phyloP scores from a whole-genome alignment of 2,329 filamentous ascomycete species.

The Aureobasidium sp. region DNA sequence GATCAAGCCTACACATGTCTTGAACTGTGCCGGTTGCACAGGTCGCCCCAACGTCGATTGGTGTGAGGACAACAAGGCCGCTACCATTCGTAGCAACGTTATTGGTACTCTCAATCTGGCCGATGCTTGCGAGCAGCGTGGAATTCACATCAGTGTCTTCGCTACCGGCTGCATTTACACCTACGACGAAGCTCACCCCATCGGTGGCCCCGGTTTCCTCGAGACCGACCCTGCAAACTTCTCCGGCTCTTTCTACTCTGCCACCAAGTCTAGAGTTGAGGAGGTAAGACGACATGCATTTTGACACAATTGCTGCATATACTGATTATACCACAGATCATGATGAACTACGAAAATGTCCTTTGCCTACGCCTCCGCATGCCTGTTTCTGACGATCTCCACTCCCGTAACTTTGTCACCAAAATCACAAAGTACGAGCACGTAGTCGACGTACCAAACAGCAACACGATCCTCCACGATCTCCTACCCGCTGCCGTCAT shows the following conservation, averaged over 20 bases:
- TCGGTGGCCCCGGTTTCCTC: constrained; percentile 65
- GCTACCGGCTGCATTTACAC: constrained; percentile 73
- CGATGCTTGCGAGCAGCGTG: constrained; percentile 64
- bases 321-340: constrained; percentile 51
- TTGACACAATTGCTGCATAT: neutral
- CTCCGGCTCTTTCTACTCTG: constrained; percentile 72
- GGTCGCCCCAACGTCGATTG: constrained; percentile 76
- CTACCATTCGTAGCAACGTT: constrained; percentile 73
- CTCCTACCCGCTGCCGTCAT: constrained; percentile 68
- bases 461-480: constrained; percentile 71
- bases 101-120: constrained; percentile 70
- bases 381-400: constrained; percentile 74
- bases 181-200: constrained; percentile 67
- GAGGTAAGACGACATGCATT: constrained; percentile 50
- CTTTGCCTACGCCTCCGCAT: constrained; percentile 73
- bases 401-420: constrained; percentile 73
- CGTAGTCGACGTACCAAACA: constrained; percentile 74
- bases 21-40: constrained; percentile 73
- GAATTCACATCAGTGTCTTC: constrained; percentile 71
- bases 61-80: constrained; percentile 75
- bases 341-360: constrained; percentile 67
- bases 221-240: constrained; percentile 73
- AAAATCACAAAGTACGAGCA: constrained; percentile 72
- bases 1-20: constrained; percentile 73
- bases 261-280: constrained; percentile 72